Base-by-base conservation (phyloP, 768 basidiomycete species). In the Boletus sp. region DNA sequence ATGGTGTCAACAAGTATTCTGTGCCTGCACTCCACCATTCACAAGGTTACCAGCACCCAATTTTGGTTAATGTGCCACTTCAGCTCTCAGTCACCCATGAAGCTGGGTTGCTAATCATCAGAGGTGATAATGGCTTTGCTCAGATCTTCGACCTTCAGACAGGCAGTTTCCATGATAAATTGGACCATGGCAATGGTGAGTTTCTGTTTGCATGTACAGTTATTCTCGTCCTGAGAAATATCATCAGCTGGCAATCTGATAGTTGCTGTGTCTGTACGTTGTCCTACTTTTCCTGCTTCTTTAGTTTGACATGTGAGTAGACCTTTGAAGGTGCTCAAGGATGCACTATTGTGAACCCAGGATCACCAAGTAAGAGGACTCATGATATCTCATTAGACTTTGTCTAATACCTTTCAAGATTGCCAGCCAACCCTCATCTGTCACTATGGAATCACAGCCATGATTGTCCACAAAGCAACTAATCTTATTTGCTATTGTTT, bases 121-220 rank as follows among this genome's bases (percentile, higher is more conserved):
- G 60, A 11, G 60, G 60, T 18, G 49, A 61, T 37, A 52, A 58
- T 47, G 53, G 60, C 1, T 57, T 58, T 17, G 46, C 49, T 30
- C 17, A 9, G 7, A 36, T 49, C 11, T 61, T 54, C 10, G 32
- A 58, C 45, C 35, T 42, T 14, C 41, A 49, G 7, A 48, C 37
- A 10, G 59, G 56, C 9, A 5, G 9, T 12, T 57, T 54, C 33
- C 20, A 3, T 15, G 56, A 49, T 4, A 40, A 57, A 36, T 24
- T 60, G 5, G 18, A 30, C 12, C 59, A 60, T 24, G 51, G 59
- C 1, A 42, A 12, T 41, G 55, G 55, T 56, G 29, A 5, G 29
- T n/a, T 15, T 7, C 15, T 17, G 12, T 17, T 29, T 2, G 3
- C n/a, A n/a, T n/a, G n/a, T n/a, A n/a, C n/a, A n/a, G n/a, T n/a